Evolutionary conservation across 495 filamentous ascomycete genomes (phyloP).

Genomic region (Aspergillus bridgeri): DNA sequence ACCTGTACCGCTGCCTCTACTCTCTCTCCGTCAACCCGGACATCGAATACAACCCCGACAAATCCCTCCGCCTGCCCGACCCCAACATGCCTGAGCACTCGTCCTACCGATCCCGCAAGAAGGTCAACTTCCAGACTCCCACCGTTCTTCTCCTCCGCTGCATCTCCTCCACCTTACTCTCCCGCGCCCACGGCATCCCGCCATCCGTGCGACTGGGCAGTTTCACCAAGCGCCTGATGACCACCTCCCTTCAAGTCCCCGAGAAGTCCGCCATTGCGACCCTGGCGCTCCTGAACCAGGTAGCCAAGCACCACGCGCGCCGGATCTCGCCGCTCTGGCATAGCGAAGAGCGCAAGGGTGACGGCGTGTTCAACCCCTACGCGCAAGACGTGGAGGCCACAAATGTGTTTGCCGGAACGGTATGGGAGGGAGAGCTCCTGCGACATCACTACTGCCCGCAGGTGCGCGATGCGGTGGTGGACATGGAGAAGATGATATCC

Average conservation of each 20-base stretch:
- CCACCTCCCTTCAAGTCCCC: constrained; percentile 75
- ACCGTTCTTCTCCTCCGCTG: constrained; percentile 86
- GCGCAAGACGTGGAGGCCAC: constrained; percentile 65
- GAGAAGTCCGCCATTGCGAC: constrained; percentile 82
- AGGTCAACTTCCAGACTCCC: constrained; percentile 89
- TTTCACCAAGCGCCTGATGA: constrained; percentile 90
- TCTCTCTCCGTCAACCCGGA: constrained; percentile 75
- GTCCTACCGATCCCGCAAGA: constrained; percentile 43
- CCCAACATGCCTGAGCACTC: constrained; percentile 48
- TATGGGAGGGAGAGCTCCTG: constrained; percentile 92
- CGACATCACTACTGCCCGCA: constrained; percentile 82
- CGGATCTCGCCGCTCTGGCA: constrained; percentile 74
- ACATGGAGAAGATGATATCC: constrained; percentile 62
- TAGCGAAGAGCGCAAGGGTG: constrained; percentile 87
- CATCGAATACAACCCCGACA: constrained; percentile 73
- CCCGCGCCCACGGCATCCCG: constrained; percentile 53
- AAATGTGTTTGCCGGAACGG: constrained; percentile 83
- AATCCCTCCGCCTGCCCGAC: constrained; percentile 76
- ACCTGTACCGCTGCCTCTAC: constrained; percentile 83
- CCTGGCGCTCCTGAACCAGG: constrained; percentile 67
- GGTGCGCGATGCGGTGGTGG: constrained; percentile 69
- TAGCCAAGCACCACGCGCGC: constrained; percentile 66
- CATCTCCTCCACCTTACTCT: constrained; percentile 66
- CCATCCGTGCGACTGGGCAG: constrained; percentile 76
- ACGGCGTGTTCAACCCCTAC: constrained; percentile 60